Evolutionary conservation across 2,329 filamentous ascomycete genomes (phyloP), one percentile per base, ranked within the genome.

Genomic region (Talaromyces atroroseus): DNA sequence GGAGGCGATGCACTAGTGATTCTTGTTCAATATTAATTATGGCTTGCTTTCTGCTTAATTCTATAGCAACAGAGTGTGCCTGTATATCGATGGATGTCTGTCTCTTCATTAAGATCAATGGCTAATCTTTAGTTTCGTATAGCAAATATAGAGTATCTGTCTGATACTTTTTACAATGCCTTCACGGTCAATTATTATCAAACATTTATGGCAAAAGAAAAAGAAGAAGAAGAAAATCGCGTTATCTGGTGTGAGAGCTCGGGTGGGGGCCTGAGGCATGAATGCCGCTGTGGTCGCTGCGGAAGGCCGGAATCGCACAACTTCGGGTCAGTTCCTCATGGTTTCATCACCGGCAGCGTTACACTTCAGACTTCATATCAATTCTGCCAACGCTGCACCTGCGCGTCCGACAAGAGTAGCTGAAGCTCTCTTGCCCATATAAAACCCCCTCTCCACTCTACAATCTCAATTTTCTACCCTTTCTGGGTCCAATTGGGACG

Each of bases 401-500:
- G 52, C 44, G 51, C 70, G 65, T 65, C 62, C 59, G 38, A 63
- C 68, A 68, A 71, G 47, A 50, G 56, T 54, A 52, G 56, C 46
- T 51, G 29, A 52, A 53, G 67, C 67, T 62, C 58, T 65, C 62
- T 65, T 60, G 62, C 70, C 64, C 62, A 60, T 58, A 58, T 57
- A 66, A 67, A 67, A 71, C 60, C 66, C 8, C 61, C 65, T 64
- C 65, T 66, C 66, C 63, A 63, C 65, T 68, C 64, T 59, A 56
- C 40, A 46, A 60, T 59, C 53, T 60, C 52, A 48, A 58, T 54
- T 52, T n/a, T 26, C 24, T 58, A 29, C 36, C 49, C 45, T 63
- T 63, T 62, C 47, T 40, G 47, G 62, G 58, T 59, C 62, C 70
- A 71, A 73, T 73, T 73, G 68, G 67, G 61, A 65, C 38, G 20